These are phyloP conservation scores for Karstenula rhodostoma DNA, from an alignment of 2,329 filamentous ascomycete genomes.

Conservation along the genomic window DNA sequence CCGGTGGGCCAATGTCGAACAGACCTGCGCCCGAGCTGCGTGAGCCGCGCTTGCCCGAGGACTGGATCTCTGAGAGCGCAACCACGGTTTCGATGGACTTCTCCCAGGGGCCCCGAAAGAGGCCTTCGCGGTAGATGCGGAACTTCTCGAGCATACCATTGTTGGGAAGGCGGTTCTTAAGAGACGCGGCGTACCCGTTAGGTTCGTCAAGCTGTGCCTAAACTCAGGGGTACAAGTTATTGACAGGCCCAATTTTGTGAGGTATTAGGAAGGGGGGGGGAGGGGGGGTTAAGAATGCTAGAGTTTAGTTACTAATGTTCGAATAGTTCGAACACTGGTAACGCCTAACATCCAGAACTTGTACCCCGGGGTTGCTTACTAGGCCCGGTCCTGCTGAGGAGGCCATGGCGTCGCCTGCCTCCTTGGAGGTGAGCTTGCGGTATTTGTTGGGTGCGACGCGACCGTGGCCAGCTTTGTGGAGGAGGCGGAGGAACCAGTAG, in stretches of 20 bases:
- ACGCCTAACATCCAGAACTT: no score
- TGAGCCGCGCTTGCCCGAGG: constrained; percentile 19
- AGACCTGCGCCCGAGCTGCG: constrained; percentile 46
- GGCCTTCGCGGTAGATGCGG: constrained; percentile 62
- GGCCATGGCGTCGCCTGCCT: constrained; percentile 59
- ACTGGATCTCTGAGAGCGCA: constrained; percentile 54
- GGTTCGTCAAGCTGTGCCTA: constrained; percentile 52
- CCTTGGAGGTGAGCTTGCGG: constrained; percentile 20
- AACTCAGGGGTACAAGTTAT: no score
- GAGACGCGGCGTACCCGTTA: constrained; percentile 47
- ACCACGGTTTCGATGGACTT: constrained; percentile 61
- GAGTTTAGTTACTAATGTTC: no score
- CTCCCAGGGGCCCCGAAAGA: constrained; percentile 56
- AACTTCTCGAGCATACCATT: constrained; percentile 62
- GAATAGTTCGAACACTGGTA: no score
- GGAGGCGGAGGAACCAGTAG: constrained; percentile 55
- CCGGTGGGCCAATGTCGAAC: constrained; percentile 55
- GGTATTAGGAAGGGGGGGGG: no score
- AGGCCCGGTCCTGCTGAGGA: constrained; percentile 60
- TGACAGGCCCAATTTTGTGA: no score
- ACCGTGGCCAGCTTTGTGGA: constrained; percentile 52
- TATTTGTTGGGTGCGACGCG: constrained; percentile 25
- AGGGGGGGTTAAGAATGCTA: no score
- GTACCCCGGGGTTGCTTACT: no score
- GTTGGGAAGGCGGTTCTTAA: constrained; percentile 49